Evolutionary conservation across 2,329 filamentous ascomycete species (phyloP), one percentile per base, ranked within the genome.

Genomic region (Venturiaceae sp.): DNA sequence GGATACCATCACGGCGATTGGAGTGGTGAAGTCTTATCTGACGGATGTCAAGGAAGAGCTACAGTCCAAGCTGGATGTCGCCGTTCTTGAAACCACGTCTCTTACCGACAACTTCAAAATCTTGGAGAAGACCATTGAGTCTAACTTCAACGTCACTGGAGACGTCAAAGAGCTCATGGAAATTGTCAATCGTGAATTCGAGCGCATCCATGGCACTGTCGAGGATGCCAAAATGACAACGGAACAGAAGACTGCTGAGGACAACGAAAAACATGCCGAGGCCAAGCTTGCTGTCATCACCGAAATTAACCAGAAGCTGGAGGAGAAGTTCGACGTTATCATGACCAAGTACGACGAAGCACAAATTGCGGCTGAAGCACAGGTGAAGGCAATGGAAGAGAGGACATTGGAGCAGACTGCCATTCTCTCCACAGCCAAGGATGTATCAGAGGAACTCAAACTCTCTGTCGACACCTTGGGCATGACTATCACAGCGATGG

Each of bases 261-360:
- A 76, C 16, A 69, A 83, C 9, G 77, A 81, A 62, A 85, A 85
- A 69, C 80, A 84, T 34, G 81, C 83, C 23, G 82, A 85, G 65
- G 75, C 77, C 58, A 80, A 80, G 60, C 77, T 77, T 7, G 76
- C 76, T 32, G 77, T 83, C 30, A 74, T 83, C 28, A 68, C 76
- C 14, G 80, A 81, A 30, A 69, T 86, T 26, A 74, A 75, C 4
- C 71, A 75, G 55, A 84, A 83, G 71, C 75, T 86, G 39, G 83
- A 96, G 62, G 87, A 91, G 66, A 91, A 90, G 68, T 84, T 96
- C 64, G 82, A 82, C 60, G 88, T 91, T 63, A 78, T 99, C 26
- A 83, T 95, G 69, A 78, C 81, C 64, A 96, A 95, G 70, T 95
- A 96, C 67, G 92, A 96, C 58, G 90, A 94, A 61, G 86, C 92